A percentile compares a stretch with the other conserved stretches of the same genome.
Evolutionary conservation across 495 filamentous ascomycete species (phyloP).

Genomic region (Trypethelium eluteriae): DNA sequence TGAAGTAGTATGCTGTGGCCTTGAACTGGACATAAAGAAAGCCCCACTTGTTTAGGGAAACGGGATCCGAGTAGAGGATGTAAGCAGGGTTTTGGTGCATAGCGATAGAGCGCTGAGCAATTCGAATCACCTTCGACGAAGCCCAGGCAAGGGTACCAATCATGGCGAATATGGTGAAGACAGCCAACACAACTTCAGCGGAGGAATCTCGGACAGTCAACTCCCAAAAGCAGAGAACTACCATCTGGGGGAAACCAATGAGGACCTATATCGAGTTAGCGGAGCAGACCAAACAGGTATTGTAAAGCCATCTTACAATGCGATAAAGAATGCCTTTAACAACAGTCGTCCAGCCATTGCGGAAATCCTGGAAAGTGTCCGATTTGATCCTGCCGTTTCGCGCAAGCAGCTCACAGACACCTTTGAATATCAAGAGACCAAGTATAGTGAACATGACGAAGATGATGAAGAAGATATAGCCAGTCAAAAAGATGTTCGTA

Average conservation of each 20-base stretch:
- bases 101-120: constrained; percentile 77
- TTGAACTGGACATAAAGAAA: constrained; percentile 98
- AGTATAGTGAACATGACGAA: constrained; percentile 67
- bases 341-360: constrained; percentile 80
- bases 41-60: constrained; percentile 93
- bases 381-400: constrained; percentile 71
- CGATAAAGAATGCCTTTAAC: constrained; percentile 90
- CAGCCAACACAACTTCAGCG: constrained; percentile 78
- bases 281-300: background rate
- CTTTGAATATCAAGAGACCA: constrained; percentile 72
- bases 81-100: constrained; percentile 97
- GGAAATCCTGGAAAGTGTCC: constrained; percentile 89
- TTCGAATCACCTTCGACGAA: constrained; percentile 75
- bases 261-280: constrained; percentile 44
- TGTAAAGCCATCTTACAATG: constrained; percentile 41
- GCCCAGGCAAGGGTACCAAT: constrained; percentile 76
- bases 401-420: constrained; percentile 61
- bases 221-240: constrained; percentile 89
- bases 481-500: constrained; percentile 92
- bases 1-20: constrained; percentile 94
- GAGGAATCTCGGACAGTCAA: constrained; percentile 78
- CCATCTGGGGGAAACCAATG: constrained; percentile 91
- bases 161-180: constrained; percentile 84
- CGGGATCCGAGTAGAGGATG: constrained; percentile 91
- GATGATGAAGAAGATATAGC: constrained; percentile 79